Percentiles rank a stretch among this genome's conserved stretches.
These are phyloP conservation scores for Phytophthora idaei DNA, from an alignment of 352 stramenopile species.

Conservation along the genomic window DNA sequence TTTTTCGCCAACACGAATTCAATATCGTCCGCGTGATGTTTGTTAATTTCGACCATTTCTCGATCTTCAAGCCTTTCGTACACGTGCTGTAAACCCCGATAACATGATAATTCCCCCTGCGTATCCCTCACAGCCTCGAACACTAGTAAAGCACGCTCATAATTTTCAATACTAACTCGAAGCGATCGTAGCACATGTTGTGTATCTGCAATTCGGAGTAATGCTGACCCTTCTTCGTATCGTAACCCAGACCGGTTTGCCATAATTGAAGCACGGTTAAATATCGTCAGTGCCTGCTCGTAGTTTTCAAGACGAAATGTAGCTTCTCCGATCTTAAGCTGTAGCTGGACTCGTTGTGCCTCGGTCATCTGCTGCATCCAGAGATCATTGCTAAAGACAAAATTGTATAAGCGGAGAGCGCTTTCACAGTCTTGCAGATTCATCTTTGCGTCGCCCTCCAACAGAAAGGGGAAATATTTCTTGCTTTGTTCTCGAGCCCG, in stretches of 20 bases:
- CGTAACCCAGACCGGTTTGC: constrained; percentile 31
- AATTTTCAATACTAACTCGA: constrained; percentile 55
- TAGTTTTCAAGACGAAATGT: constrained; percentile 46
- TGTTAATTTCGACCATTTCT: constrained; percentile 52
- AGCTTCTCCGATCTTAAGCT: constrained; percentile 47
- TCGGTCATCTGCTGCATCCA: constrained; percentile 51
- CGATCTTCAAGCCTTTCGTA: constrained; percentile 58
- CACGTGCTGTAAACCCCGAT: constrained; percentile 55
- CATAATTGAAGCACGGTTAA: constrained; percentile 52
- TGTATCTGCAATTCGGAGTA: constrained; percentile 40
- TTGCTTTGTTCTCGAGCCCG: constrained; percentile 24
- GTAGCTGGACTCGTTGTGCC: constrained; percentile 33
- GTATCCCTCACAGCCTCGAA: constrained; percentile 57
- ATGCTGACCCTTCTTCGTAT: constrained; percentile 43
- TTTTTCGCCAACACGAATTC: constrained; percentile 69
- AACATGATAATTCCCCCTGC: constrained; percentile 56
- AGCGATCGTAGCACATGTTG: constrained; percentile 52
- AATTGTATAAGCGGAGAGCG: constrained; percentile 49
- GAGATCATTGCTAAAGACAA: constrained; percentile 41
- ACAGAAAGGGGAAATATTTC: constrained; percentile 50
- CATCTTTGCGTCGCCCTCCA: constrained; percentile 70
- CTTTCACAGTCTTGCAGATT: constrained; percentile 54
- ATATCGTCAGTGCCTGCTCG: constrained; percentile 57
- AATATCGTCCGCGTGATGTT: constrained; percentile 65
- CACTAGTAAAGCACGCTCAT: constrained; percentile 54